These are phyloP conservation scores for Phyllosticta paracitricarpa DNA, from an alignment of 2,329 filamentous ascomycete genomes.

Conservation along the genomic window DNA sequence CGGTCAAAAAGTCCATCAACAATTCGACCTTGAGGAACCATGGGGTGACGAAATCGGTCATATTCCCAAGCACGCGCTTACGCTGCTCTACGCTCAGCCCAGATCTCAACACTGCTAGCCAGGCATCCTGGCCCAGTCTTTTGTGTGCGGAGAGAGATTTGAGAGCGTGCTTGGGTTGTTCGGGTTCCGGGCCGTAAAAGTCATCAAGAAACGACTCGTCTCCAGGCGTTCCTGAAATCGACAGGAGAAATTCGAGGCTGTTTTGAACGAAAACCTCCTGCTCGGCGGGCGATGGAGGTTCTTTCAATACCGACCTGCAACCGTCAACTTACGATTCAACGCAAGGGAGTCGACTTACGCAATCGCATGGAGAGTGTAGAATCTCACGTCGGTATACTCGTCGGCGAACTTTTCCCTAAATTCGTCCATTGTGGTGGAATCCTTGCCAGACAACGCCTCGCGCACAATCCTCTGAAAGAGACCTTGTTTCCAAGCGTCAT, in stretches of 20 bases:
- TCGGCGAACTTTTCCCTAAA: constrained; percentile 72
- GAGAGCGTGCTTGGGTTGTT: constrained; percentile 53
- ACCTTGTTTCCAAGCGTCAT: constrained; percentile 58
- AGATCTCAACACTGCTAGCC: constrained; percentile 66
- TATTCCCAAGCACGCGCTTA: constrained; percentile 65
- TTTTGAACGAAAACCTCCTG: constrained; percentile 42
- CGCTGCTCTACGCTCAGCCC: constrained; percentile 61
- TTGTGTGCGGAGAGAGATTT: constrained; percentile 61
- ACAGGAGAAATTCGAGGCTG: constrained; percentile 35
- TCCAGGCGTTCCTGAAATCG: constrained; percentile 60
- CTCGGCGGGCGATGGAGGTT: constrained; percentile 3
- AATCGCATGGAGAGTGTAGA: constrained; percentile 67
- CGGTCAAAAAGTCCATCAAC: constrained; percentile 93
- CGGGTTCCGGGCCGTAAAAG: constrained; percentile 56
- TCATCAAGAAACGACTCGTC: constrained; percentile 56
- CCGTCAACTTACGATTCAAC: not conserved
- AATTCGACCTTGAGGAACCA: constrained; percentile 85
- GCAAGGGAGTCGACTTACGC: constrained; percentile 43
- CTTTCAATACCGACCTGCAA: constrained; percentile 1
- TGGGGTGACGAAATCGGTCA: constrained; percentile 70
- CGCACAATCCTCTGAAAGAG: constrained; percentile 60
- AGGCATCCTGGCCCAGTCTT: constrained; percentile 73
- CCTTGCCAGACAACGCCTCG: constrained; percentile 21
- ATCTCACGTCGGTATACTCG: constrained; percentile 74
- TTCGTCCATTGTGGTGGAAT: constrained; percentile 29